Conservation (phyloP, 2,329 filamentous ascomycete genomes). For the Corynespora cassiicola region DNA sequence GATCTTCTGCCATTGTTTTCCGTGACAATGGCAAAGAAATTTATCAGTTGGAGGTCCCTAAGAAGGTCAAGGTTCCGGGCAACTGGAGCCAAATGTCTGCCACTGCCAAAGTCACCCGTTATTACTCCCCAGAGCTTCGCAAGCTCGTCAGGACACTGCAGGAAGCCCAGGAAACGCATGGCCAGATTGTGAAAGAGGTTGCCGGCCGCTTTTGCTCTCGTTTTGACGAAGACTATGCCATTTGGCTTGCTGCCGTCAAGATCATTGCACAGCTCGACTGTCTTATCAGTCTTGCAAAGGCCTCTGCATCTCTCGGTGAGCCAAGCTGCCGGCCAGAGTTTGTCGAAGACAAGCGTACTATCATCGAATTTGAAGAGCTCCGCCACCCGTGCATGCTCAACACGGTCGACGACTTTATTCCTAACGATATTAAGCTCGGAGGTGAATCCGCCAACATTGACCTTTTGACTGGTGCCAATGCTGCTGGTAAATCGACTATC, state of each 20-base stretch:
- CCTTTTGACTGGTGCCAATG: constrained; percentile 93
- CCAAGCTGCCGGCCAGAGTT: constrained; percentile 91
- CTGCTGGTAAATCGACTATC: constrained; percentile 95
- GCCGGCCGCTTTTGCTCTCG: constrained; percentile 81
- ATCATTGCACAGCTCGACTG: constrained; percentile 94
- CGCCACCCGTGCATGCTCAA: constrained; percentile 94
- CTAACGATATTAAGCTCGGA: constrained; percentile 89
- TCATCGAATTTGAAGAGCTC: constrained; percentile 90
- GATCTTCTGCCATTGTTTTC: constrained; percentile 66
- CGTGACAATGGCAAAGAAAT: constrained; percentile 92
- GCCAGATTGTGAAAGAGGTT: constrained; percentile 88
- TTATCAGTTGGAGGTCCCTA: constrained; percentile 90
- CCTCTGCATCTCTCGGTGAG: constrained; percentile 81
- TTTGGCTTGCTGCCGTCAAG: constrained; percentile 88
- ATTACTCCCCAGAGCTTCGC: constrained; percentile 87
- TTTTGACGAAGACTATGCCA: constrained; percentile 85
- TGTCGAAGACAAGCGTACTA: constrained; percentile 80
- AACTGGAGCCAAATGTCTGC: constrained; percentile 97
- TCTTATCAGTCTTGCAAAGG: constrained; percentile 88
- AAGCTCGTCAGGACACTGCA: constrained; percentile 85
- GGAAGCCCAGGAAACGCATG: constrained; percentile 92
- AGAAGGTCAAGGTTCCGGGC: constrained; percentile 85
- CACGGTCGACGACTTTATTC: constrained; percentile 91
- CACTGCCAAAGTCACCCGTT: constrained; percentile 87
- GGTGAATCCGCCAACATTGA: constrained; percentile 83